Base-by-base conservation (phyloP, 2,329 filamentous ascomycete species). In the Endocalyx cinctus region DNA sequence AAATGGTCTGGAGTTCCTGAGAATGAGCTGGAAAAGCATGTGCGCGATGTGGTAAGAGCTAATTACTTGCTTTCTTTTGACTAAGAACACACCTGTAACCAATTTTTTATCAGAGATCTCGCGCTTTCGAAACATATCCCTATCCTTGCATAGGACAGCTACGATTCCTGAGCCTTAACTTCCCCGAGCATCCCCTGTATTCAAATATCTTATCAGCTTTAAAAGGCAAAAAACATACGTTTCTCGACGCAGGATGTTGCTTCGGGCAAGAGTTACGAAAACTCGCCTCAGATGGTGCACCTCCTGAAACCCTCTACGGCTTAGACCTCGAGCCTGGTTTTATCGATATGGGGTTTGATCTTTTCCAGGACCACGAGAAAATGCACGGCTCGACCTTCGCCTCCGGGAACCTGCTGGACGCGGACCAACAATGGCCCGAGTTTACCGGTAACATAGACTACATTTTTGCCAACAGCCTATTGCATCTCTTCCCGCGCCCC, bases 111-210 rank as follows among this genome's bases (percentile, higher is more conserved):
- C n/a, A n/a, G n/a, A n/a, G 20, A 23, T 23, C 8, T n/a, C 20
- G 8, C 8, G 20, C 8, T 23, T 8, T 23, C 8, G 8, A 23
- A 8, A 23, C 8, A 8, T 8, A 42, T 30, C 61, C 60, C 5
- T 70, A 66, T 40, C 60, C 65, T 2, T 69, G 65, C 38, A 55
- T 69, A 18, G 64, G 64, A 12, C 54, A 55, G 15, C 63, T 62
- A 40, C 57, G 59, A 17, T 69, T 68, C 42, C 50, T 69, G 1
- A 55, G 63, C 26, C 57, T 67, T 11, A 55, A 59, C 27, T 44
- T 67, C 5, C 38, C 57, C 2, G 37, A 33, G 2, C 55, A 47
- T n/a, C 47, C 42, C 15, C 33, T 38, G 3, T 55, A 54, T 22
- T 13, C 45, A 7, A 41, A 45, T 19, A 48, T 55, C 16, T 27